These are phyloP conservation scores for Coemansia sp. DNA, from an alignment of 192 early-diverging fungal species.

Conservation along the genomic window DNA sequence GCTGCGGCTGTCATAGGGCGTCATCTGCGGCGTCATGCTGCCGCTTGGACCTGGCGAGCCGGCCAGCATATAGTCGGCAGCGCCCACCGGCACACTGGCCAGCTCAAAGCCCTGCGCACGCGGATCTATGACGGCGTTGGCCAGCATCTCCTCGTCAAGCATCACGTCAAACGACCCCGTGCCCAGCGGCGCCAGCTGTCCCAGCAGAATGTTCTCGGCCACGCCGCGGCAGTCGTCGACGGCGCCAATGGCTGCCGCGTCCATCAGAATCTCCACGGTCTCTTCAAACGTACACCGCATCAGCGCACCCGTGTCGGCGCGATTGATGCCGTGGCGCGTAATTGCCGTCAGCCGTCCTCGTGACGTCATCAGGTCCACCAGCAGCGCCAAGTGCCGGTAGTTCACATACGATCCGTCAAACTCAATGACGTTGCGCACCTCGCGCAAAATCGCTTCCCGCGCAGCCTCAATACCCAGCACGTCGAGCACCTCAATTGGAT, in stretches of 20 bases:
- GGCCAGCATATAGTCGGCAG: slow-evolving; percentile 55
- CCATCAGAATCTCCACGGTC: slow-evolving; percentile 97
- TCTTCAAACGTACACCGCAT: slow-evolving; percentile 98
- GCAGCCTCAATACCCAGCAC: slow-evolving; percentile 97
- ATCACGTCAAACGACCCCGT: slow-evolving; percentile 92
- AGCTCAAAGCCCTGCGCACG: slow-evolving; percentile 57
- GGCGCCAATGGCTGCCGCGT: slow-evolving; percentile 87
- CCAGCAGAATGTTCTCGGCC: slow-evolving; percentile 95
- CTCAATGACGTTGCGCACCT: slow-evolving; percentile 91
- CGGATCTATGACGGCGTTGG: slow-evolving; percentile 61
- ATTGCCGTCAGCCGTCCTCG: slow-evolving; percentile 93
- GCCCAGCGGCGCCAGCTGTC: slow-evolving; percentile 94
- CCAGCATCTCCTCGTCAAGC: slow-evolving; percentile 90
- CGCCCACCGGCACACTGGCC: slow-evolving; percentile 51
- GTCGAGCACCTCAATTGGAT: slow-evolving; percentile 84
- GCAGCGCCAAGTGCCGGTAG: slow-evolving; percentile 92
- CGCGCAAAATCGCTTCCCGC: slow-evolving; percentile 83
- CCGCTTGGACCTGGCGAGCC: slow-evolving; percentile 58
- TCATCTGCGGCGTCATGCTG: slow-evolving; percentile 68
- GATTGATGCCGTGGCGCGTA: slow-evolving; percentile 97
- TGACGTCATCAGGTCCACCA: slow-evolving; percentile 96
- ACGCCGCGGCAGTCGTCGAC: slow-evolving; percentile 95
- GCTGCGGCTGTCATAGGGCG: slow-evolving; percentile 77
- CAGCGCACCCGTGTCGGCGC: slow-evolving; percentile 88
- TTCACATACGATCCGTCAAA: slow-evolving; percentile 97